A percentile compares a stretch with the other conserved stretches of the same genome.
Conservation (phyloP, 2,329 filamentous ascomycete species). For the Cladosporium sp. region DNA sequence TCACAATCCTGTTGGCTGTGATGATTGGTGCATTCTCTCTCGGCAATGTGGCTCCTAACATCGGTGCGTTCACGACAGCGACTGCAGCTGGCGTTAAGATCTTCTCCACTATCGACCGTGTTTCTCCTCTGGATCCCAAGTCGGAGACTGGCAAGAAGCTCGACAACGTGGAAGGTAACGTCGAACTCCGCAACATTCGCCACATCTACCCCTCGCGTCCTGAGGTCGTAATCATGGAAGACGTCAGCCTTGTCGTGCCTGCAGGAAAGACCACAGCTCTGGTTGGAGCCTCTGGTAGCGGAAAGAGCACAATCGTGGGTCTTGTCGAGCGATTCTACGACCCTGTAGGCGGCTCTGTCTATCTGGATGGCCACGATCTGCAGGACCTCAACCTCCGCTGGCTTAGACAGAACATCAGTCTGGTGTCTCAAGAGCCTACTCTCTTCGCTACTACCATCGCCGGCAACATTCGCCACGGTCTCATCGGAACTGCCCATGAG, state of each 20-base stretch:
- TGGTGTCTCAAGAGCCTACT: slow-evolving; percentile 91
- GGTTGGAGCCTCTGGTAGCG: slow-evolving; percentile 90
- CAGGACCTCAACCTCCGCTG: slow-evolving; percentile 80
- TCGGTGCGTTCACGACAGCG: slow-evolving; percentile 81
- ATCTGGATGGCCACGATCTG: slow-evolving; percentile 81
- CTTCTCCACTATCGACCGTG: slow-evolving; percentile 86
- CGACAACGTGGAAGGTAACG: slow-evolving; percentile 70
- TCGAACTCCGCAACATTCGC: slow-evolving; percentile 79
- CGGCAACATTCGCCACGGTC: slow-evolving; percentile 84
- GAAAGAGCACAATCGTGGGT: slow-evolving; percentile 92
- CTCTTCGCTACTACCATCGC: slow-evolving; percentile 88
- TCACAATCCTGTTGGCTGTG: slow-evolving; percentile 86
- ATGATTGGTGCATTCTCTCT: slow-evolving; percentile 93
- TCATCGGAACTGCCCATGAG: slow-evolving; percentile 81
- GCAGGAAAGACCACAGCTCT: slow-evolving; percentile 90
- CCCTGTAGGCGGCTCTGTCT: slow-evolving; percentile 75
- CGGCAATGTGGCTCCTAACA: slow-evolving; percentile 81
- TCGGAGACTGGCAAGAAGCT: slow-evolving; percentile 70
- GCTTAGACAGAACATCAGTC: slow-evolving; percentile 86
- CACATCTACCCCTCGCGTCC: slow-evolving; percentile 94
- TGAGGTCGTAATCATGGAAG: slow-evolving; percentile 84
- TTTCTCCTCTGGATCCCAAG: slow-evolving; percentile 78
- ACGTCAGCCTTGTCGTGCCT: slow-evolving; percentile 75
- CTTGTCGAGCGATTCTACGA: slow-evolving; percentile 93
- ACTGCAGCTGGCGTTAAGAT: slow-evolving; percentile 88